Evolutionary conservation across 352 stramenopile genomes (phyloP), one percentile per base, ranked within the genome.

Genomic region (Blastocystis sp.): DNA sequence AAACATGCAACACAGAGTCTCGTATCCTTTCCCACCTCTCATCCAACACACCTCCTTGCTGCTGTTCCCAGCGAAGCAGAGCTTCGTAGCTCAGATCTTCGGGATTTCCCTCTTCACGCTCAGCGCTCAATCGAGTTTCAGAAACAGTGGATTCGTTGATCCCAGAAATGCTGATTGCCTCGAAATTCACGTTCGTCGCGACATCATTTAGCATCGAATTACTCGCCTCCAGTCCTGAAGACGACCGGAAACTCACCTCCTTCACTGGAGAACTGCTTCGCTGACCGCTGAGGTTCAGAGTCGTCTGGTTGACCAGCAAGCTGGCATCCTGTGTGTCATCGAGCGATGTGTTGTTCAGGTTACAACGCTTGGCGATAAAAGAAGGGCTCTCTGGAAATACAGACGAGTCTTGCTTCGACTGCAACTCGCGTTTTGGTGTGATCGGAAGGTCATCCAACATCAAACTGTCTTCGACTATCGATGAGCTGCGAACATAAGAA

Each of bases 21-120:
- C 56, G 50, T 34, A 85, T 39, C 34, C 53, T 20, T 20, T 41
- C 30, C 73, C 73, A 85, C 16, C 54, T 26, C 20, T 85, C 73
- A 30, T 85, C 73, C 56, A 85, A 41, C 50, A 85, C 73, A n/a
- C 73, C 73, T 30, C 56, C 56, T 18, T 85, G 73, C 34, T 64
- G 26, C 30, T 66, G 73, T 18, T 85, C 73, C 73, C 53, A 47
- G 16, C 73, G 47, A n/a, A 85, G 56, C 73, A 85, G 39, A 7
- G 73, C 34, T 24, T 62, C 55, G 30, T 85, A 85, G 50, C 73
- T 85, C 47, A 85, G 59, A 45, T 85, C 50, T 7, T 34, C 73
- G 3, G 55, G n/a, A 68, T 85, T 66, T 24, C 20, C 37, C n/a
- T 65, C 53, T 7, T 47, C 54, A 8, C 8, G 13, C 2, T 26